Base-by-base conservation (phyloP, 2,329 filamentous ascomycete species). In the Cladophialophora immunda region DNA sequence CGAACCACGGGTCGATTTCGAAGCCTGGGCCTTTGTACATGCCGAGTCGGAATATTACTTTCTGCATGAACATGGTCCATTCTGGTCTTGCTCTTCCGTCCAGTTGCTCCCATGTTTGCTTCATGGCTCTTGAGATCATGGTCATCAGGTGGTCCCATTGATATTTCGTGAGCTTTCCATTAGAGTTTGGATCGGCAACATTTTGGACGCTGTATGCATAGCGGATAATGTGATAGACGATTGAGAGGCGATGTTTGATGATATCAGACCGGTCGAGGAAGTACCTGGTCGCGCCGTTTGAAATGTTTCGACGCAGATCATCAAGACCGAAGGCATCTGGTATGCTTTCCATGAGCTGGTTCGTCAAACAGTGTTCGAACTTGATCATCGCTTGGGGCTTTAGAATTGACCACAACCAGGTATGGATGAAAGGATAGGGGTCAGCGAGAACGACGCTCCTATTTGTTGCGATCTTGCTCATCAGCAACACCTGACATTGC, bases 341-440 rank as follows among this genome's bases (percentile, higher is more conserved):
- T 9, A 59, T 58, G 25, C 30, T 64, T 41, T 65, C 52, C 19
- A 71, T 41, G 4, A 71, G 34, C 32, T 59, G 41, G 27, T 66
- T 66, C 17, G 66, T 67, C 36, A 71, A 53, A 13, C 56, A 30
- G 47, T 70, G 65, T n/a, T 70, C 64, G 47, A 71, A 71, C 25
- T 36, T 59, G 25, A 66, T 36, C 11, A 64, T 54, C 13, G 53
- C 9, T 15, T 50, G 25, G 15, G 66, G 60, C 27, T 47, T 30
- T 29, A 71, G 52, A 4, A 70, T 62, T 25, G 57, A 58, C 15
- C 32, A 30, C 38, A 71, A 22, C 66, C 68, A 69, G 11, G n/a
- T 29, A 17, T 55, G 25, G 30, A 70, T 61, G 62, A 70, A 63
- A 17, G 62, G 56, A 38, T 65, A 56, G n/a, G 45, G 41, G 30